A percentile compares a stretch with the other conserved stretches of the same genome.
Conservation (phyloP, 2,329 filamentous ascomycete genomes). For the Monilinia fructigena region DNA sequence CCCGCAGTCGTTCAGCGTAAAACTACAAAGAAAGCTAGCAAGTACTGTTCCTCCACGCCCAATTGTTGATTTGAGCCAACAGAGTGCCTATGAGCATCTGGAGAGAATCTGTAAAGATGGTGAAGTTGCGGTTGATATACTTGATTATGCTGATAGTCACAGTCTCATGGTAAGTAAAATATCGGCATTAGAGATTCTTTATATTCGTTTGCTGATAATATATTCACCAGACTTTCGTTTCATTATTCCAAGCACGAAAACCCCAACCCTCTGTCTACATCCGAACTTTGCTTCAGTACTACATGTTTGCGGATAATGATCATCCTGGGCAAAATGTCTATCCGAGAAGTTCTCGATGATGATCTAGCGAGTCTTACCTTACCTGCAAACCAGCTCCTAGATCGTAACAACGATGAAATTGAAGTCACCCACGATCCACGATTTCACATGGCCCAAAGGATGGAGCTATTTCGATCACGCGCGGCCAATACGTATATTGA, state of each 20-base stretch:
- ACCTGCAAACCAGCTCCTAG: slow-evolving; percentile 67
- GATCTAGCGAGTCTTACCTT: slow-evolving; percentile 78
- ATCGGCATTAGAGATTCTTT: background rate
- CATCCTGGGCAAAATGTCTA: slow-evolving; percentile 64
- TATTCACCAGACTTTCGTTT: slow-evolving; percentile 62
- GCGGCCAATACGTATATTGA: slow-evolving; percentile 75
- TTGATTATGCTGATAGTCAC: slow-evolving; percentile 66
- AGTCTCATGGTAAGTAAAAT: slow-evolving; percentile 59
- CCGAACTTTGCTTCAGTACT: slow-evolving; percentile 72
- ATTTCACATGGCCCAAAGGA: slow-evolving; percentile 68
- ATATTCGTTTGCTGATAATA: background rate
- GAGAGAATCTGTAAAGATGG: slow-evolving; percentile 71
- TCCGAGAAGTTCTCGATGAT: slow-evolving; percentile 74
- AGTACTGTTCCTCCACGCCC: slow-evolving; percentile 92
- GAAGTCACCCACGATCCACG: slow-evolving; percentile 73
- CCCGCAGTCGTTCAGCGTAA: slow-evolving; percentile 80
- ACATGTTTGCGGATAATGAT: slow-evolving; percentile 73
- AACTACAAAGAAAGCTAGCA: slow-evolving; percentile 86
- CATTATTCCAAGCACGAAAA: slow-evolving; percentile 72
- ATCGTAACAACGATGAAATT: slow-evolving; percentile 71
- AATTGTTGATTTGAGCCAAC: slow-evolving; percentile 74
- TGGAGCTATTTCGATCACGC: slow-evolving; percentile 66
- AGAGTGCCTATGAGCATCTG: slow-evolving; percentile 69
- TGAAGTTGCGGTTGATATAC: slow-evolving; percentile 63
- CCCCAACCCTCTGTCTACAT: slow-evolving; percentile 83